These are phyloP conservation scores for Dactylella cylindrospora DNA, from an alignment of 2,329 filamentous ascomycete genomes.

Conservation along the genomic window DNA sequence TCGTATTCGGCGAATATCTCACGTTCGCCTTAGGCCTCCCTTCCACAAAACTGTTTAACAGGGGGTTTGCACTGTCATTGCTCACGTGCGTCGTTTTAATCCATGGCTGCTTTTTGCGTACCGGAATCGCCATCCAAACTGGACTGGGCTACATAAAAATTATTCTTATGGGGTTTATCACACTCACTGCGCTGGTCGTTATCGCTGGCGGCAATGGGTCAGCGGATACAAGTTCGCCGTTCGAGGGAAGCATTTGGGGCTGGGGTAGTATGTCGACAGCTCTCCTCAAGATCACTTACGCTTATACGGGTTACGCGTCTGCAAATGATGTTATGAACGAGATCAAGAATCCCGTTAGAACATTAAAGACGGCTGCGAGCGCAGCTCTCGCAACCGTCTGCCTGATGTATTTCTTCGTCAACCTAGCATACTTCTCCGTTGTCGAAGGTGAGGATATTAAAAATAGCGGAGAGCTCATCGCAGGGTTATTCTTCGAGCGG, in stretches of 20 bases:
- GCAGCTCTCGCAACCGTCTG: conserved; percentile 64
- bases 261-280: conserved; percentile 68
- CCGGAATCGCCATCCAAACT: conserved; percentile 64
- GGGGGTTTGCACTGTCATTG: conserved; percentile 61
- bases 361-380: conserved; percentile 64
- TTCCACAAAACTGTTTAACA: conserved; percentile 51
- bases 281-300: conserved; percentile 69
- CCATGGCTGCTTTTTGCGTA: conserved; percentile 56
- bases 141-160: conserved; percentile 66
- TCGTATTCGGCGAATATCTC: conserved; percentile 62
- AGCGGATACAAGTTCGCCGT: conserved; percentile 57
- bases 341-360: conserved; percentile 67
- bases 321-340: conserved; percentile 72
- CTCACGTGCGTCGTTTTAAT: conserved; percentile 62
- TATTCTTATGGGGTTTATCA: conserved; percentile 63
- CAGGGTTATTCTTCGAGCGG: conserved; percentile 66
- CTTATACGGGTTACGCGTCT: conserved; percentile 67
- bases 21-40: conserved; percentile 56
- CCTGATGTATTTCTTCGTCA: conserved; percentile 67
- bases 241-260: conserved; percentile 63
- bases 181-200: conserved; percentile 63
- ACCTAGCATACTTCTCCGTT: conserved; percentile 65
- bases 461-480: conserved; percentile 66
- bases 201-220: conserved; percentile 53
- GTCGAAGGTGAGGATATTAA: conserved; percentile 69